Evolutionary conservation across 176 grass and related monocot genomes (phyloP).

Genomic region (Lolium multiflorum): DNA sequence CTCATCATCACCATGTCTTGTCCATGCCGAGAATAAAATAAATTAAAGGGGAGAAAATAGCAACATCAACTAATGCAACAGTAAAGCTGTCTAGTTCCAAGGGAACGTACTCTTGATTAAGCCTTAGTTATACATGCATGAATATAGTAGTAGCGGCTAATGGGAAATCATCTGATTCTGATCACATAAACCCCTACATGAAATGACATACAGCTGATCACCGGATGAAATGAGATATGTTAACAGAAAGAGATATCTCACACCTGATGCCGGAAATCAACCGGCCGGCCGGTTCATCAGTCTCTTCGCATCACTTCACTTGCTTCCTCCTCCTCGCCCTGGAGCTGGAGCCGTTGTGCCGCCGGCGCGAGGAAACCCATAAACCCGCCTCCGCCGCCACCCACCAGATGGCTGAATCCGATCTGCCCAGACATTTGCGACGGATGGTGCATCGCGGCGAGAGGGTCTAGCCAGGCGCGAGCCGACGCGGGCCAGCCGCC

Average conservation of each 20-base stretch:
- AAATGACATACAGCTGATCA: conserved; percentile 58
- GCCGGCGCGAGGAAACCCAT: conserved; percentile 81
- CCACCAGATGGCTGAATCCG: conserved; percentile 65
- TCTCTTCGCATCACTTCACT: conserved; percentile 49
- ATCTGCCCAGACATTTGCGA: conserved; percentile 59
- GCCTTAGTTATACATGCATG: conserved; percentile 36
- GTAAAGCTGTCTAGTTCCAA: conserved; percentile 49
- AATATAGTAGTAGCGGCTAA: conserved; percentile 39
- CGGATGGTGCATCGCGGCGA: conserved; percentile 60
- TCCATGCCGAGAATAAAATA: conserved; percentile 37
- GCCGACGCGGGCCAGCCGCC: conserved; percentile 56
- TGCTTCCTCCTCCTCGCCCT: conserved; percentile 78
- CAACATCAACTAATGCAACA: conserved; percentile 51
- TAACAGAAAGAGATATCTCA: conserved; percentile 38
- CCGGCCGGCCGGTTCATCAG: conserved; percentile 19
- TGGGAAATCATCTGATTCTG: background rate
- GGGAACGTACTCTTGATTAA: conserved; percentile 48
- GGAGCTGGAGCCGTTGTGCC: conserved; percentile 66
- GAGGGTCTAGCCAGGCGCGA: conserved; percentile 78
- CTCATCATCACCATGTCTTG: conserved; percentile 53
- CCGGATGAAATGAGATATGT: conserved; percentile 40
- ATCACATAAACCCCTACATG: conserved; percentile 55
- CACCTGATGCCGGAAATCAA: conserved; percentile 24
- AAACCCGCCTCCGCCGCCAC: conserved; percentile 57
- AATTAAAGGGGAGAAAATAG: background rate